Percentiles rank a stretch among this genome's conserved stretches.
These are phyloP conservation scores for Syzygium jambos DNA, from an alignment of 345 rosid genomes.

Conservation along the genomic window DNA sequence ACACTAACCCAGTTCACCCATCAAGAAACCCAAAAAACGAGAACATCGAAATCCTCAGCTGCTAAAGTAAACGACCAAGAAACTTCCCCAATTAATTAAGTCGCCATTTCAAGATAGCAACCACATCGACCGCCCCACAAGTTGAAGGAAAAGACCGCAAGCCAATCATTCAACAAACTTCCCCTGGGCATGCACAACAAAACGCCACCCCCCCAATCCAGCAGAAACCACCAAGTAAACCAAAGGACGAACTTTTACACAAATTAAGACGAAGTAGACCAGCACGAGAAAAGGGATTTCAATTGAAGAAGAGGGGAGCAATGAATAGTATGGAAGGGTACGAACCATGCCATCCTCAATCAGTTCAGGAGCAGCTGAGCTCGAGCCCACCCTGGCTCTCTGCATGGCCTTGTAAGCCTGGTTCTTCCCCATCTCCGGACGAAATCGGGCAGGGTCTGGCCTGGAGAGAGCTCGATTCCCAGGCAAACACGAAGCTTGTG, in stretches of 20 bases:
- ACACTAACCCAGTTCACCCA: not conserved
- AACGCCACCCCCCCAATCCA: not conserved
- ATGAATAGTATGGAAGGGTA: constrained; percentile 57
- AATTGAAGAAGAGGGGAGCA: not conserved
- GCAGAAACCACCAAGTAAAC: not conserved
- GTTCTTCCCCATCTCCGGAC: constrained; percentile 73
- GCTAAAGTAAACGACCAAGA: not conserved
- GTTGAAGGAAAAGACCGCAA: not conserved
- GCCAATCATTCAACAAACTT: not conserved
- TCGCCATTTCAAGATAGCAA: not conserved
- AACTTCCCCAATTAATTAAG: not conserved
- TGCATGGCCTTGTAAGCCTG: constrained; percentile 99
- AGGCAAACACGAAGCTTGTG: not conserved
- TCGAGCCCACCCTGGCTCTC: constrained; percentile 77
- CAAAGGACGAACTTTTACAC: not conserved
- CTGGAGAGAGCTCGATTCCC: not conserved
- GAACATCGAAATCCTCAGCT: not conserved
- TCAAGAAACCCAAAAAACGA: not conserved
- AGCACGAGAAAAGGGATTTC: not conserved
- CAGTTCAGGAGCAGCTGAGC: constrained; percentile 81
- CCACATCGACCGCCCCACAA: not conserved
- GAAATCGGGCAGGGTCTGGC: not conserved
- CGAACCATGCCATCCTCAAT: constrained; percentile 99
- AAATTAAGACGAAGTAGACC: not conserved
- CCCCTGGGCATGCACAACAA: not conserved